Conservation (phyloP, 495 filamentous ascomycete genomes). For the Penicillium bialowiezense region DNA sequence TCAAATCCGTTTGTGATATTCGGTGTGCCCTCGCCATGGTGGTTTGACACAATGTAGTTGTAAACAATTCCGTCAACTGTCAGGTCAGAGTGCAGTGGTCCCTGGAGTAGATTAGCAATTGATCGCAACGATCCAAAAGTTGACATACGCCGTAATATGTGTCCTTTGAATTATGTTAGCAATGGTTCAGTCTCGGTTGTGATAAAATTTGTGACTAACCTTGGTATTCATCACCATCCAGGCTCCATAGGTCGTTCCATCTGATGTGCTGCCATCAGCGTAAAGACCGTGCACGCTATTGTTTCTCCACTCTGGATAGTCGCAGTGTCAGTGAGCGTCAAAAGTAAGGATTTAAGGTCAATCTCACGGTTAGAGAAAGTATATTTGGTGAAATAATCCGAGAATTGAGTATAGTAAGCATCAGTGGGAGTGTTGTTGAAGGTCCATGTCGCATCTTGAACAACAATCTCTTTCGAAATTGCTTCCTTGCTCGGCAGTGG, state of each 20-base stretch:
- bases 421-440: conserved; percentile 50
- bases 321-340: not conserved
- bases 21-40: conserved; percentile 54
- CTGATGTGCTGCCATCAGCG: conserved; percentile 48
- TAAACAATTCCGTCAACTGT: conserved; percentile 58
- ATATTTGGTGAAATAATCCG: conserved; percentile 61
- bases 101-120: conserved; percentile 24
- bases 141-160: conserved; percentile 54
- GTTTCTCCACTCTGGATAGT: conserved; percentile 45
- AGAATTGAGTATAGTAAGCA: conserved; percentile 47
- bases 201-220: conserved; percentile 20
- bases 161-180: conserved; percentile 24
- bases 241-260: conserved; percentile 49
- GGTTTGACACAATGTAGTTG: conserved; percentile 52
- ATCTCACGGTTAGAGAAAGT: conserved; percentile 43
- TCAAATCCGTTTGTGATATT: conserved; percentile 60
- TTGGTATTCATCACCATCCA: conserved; percentile 59
- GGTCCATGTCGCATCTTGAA: conserved; percentile 58
- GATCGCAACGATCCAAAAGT: too few relatives aligned
- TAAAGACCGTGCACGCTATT: conserved; percentile 54
- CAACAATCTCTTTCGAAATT: conserved; percentile 36
- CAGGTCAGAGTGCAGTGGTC: conserved; percentile 54
- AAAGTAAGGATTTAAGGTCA: not conserved
- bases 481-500: conserved; percentile 49
- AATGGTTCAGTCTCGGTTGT: not conserved